A percentile compares a stretch with the other conserved stretches of the same genome.
Evolutionary conservation across 192 early-diverging fungal genomes (phyloP).

Genomic region (Coemansia sp.): DNA sequence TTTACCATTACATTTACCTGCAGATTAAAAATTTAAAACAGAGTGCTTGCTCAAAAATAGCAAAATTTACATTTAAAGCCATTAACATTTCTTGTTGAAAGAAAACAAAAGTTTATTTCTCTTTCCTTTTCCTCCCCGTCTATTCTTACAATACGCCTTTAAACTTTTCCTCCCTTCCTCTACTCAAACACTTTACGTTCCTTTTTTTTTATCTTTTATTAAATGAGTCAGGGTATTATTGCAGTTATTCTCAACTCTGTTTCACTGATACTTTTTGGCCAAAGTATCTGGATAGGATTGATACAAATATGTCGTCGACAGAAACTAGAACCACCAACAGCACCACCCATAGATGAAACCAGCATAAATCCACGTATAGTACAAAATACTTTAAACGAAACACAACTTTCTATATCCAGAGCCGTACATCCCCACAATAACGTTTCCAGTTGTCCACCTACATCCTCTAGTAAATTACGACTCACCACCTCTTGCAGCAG

Average conservation of each 20-base stretch:
- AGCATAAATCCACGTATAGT: neutral
- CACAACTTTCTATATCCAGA: neutral
- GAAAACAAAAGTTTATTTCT: no score
- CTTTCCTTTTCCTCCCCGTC: no score
- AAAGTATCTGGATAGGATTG: slow-evolving; percentile 4
- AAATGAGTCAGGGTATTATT: neutral
- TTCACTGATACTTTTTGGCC: slow-evolving; percentile 3
- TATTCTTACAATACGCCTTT: neutral
- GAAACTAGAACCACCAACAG: neutral
- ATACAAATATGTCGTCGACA: neutral
- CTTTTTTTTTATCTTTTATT: neutral
- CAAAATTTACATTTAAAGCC: no score
- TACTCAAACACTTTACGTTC: neutral
- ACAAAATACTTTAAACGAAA: neutral
- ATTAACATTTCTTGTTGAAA: no score
- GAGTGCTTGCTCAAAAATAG: no score
- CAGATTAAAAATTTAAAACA: no score
- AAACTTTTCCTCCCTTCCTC: neutral
- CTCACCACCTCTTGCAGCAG: slow-evolving; percentile 8
- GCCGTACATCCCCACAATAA: slow-evolving; percentile 3
- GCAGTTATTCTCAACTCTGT: neutral
- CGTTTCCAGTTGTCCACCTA: neutral
- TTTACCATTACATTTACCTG: no score
- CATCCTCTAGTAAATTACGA: neutral
- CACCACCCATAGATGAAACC: neutral